Evolutionary conservation across 495 filamentous ascomycete genomes (phyloP).

Genomic region (Neurospora sp.): DNA sequence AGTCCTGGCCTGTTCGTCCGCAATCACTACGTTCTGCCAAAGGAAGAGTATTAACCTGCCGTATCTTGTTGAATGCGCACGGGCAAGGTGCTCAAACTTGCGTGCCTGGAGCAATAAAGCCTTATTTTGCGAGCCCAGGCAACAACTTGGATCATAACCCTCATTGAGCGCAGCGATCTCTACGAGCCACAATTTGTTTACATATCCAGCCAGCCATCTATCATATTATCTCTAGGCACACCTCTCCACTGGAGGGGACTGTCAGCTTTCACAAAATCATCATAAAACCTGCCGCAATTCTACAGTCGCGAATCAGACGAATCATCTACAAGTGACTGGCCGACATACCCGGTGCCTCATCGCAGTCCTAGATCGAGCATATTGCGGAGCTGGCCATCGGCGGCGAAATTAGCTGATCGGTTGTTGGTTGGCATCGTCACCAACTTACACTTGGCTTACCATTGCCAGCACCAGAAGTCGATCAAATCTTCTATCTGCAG

Average conservation of each 20-base stretch:
- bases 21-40: background rate
- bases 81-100: background rate
- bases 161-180: background rate
- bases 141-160: background rate
- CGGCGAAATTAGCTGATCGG: background rate
- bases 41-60: background rate
- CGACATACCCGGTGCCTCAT: background rate
- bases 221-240: background rate
- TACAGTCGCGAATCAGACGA: background rate
- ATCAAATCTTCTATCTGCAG: background rate
- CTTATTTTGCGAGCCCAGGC: background rate
- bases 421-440: background rate
- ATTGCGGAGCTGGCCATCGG: background rate
- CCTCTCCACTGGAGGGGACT: background rate
- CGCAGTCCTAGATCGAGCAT: background rate
- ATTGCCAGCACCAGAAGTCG: background rate
- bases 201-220: background rate
- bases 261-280: background rate
- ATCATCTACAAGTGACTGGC: background rate
- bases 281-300: background rate
- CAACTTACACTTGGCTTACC: background rate
- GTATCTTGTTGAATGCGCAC: background rate
- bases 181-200: background rate
- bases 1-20: background rate
- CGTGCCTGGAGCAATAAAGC: background rate